Evolutionary conservation across 257 asterid species (phyloP).

Genomic region (Apocynum venetum): DNA sequence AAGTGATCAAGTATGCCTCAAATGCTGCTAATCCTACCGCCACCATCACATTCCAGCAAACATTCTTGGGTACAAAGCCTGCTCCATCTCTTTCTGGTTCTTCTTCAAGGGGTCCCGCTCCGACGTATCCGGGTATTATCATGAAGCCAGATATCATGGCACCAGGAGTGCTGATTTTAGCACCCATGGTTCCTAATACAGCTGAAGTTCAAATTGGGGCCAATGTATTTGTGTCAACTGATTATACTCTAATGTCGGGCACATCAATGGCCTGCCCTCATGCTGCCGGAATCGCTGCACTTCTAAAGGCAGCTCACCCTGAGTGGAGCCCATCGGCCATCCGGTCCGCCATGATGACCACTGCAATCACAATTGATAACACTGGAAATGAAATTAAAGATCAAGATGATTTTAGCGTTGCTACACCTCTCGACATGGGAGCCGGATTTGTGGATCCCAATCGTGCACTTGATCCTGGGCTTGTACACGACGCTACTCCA

Average conservation of each 20-base stretch:
- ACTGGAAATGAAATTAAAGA: slow-evolving; percentile 16
- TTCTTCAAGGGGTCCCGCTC: slow-evolving; percentile 19
- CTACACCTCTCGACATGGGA: slow-evolving; percentile 29
- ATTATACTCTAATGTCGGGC: slow-evolving; percentile 1
- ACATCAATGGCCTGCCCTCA: slow-evolving; percentile 28
- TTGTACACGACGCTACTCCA: slow-evolving; percentile 37
- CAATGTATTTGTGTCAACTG: not conserved
- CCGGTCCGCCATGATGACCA: slow-evolving; percentile 28
- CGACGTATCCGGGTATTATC: not conserved
- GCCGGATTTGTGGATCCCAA: slow-evolving; percentile 54
- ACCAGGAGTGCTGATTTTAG: slow-evolving; percentile 17
- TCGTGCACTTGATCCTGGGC: slow-evolving; percentile 52
- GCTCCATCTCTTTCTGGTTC: slow-evolving; percentile 14
- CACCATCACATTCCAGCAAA: slow-evolving; percentile 15
- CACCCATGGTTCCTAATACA: slow-evolving; percentile 8
- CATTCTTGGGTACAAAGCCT: slow-evolving; percentile 7
- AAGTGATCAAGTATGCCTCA: slow-evolving; percentile 12
- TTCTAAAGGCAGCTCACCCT: slow-evolving; percentile 18
- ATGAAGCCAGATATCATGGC: slow-evolving; percentile 24
- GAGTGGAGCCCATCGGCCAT: slow-evolving; percentile 28
- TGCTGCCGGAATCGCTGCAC: slow-evolving; percentile 24
- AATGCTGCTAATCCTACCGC: not conserved
- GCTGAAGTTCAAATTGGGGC: not conserved
- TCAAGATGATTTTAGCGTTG: not conserved
- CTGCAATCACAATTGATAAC: slow-evolving; percentile 16